phyloP scores from a whole-genome alignment of 257 asterid genomes.

The Penstemon barbatus region DNA sequence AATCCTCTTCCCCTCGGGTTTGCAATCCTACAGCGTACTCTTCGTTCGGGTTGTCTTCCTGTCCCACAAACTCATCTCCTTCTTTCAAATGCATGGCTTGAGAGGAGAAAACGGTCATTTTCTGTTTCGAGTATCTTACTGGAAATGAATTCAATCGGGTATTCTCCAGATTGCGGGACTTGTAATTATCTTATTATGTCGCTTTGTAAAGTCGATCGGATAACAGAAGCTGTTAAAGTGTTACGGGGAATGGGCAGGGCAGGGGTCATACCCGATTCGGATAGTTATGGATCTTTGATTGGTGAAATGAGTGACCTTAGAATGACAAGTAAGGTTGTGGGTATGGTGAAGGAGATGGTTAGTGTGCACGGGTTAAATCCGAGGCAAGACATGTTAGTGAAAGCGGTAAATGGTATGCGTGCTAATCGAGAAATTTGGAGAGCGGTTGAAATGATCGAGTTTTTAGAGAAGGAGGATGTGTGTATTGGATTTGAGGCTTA shows the following conservation, averaged over 20 bases:
- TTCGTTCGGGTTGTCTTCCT: constrained; percentile 42
- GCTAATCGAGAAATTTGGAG: constrained; percentile 56
- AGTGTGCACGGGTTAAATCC: constrained; percentile 47
- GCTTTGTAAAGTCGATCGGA: no score
- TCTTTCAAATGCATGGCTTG: constrained; percentile 64
- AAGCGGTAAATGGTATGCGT: constrained; percentile 49
- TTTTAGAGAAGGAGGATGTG: constrained; percentile 47
- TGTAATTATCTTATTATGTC: no score
- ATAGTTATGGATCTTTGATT: constrained; percentile 60
- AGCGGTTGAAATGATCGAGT: constrained; percentile 62
- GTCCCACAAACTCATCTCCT: constrained; percentile 55
- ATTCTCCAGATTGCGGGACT: no score
- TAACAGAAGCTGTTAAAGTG: constrained; percentile 38
- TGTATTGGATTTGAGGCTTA: constrained; percentile 60
- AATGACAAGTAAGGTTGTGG: constrained; percentile 37
- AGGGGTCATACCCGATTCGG: constrained; percentile 65
- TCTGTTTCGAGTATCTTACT: constrained; percentile 40
- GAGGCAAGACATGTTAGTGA: constrained; percentile 54
- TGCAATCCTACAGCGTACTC: constrained; percentile 52
- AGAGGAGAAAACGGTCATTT: constrained; percentile 28
- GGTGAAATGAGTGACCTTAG: constrained; percentile 48
- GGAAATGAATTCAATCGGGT: constrained; percentile 36
- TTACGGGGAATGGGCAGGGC: constrained; percentile 56
- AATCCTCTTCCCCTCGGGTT: constrained; percentile 62
- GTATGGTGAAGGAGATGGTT: constrained; percentile 65